Base-by-base conservation (phyloP, 78 protist species). In the Mantamonas sphyraenae region DNA sequence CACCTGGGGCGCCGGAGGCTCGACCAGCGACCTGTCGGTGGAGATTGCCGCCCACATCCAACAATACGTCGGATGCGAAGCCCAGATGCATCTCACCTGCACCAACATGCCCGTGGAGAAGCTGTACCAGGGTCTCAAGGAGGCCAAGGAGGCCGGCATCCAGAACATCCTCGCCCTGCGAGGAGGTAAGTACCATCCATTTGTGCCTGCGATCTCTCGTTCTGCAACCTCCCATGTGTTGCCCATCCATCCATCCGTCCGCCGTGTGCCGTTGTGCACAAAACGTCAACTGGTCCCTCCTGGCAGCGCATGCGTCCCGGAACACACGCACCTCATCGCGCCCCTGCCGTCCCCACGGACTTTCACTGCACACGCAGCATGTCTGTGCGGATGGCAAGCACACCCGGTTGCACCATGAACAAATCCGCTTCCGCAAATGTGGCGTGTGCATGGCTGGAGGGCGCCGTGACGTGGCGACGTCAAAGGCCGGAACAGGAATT, bases 1-100 rank as follows among this genome's bases (percentile, higher is more conserved):
- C 60, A 92, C 97, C 20, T 92, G 94, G 95, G 93, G 91, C 16
- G 90, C 94, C n/a, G 94, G 85, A 19, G 93, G 88, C 34, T 30
- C 65, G 22, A 78, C 88, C 37, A 22, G 68, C 22, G 82, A 74
- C 34, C 71, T 73, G 20, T 76, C 96, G 2, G 42, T 82, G 16
- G 91, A 72, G 47, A 51, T 92, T 45, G 51, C 77, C 42, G 43
- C 34, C 24, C 56, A 56, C 28, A 70, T 87, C 19, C 96, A 76
- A 42, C 64, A 75, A 60, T 34, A 55, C 24, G 58, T 73, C 51
- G 84, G 89, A 34, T 20, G 82, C 17, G 87, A 86, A 31, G 68
- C 88, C 38, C 77, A 71, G 88, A 78, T 93, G 89, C 97, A 94
- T 71, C 40, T 93, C 50, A 92, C 97, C 14, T 87, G 95, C 76